Evolutionary conservation across 179 eudicot species (phyloP).

Genomic region (Beta macrorhiza): DNA sequence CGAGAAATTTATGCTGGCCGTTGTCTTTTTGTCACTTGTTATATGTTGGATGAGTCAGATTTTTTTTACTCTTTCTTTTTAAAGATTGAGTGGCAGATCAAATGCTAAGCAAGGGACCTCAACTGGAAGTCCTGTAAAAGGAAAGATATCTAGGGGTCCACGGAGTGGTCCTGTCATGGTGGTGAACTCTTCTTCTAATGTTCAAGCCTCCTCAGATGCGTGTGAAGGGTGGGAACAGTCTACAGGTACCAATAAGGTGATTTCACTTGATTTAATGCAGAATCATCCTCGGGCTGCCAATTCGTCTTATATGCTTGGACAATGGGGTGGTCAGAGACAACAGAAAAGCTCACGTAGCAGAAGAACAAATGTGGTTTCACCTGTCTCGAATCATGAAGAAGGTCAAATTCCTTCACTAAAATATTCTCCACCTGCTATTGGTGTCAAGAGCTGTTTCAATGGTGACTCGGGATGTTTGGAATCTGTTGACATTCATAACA

Average conservation of each 20-base stretch:
- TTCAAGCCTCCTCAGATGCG: constrained; percentile 44
- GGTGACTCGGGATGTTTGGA: constrained; percentile 43
- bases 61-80: neutral
- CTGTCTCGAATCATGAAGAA: constrained; percentile 68
- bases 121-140: constrained; percentile 49
- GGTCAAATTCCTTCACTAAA: constrained; percentile 48
- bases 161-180: constrained; percentile 50
- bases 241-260: constrained; percentile 40
- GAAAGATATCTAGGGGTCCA: constrained; percentile 63
- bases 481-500: constrained; percentile 37
- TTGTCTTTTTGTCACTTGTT: neutral
- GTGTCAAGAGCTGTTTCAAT: constrained; percentile 37
- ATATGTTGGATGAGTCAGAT: neutral
- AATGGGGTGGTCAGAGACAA: constrained; percentile 87
- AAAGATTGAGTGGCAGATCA: constrained; percentile 39
- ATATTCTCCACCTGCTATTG: constrained; percentile 52
- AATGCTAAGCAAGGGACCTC: constrained; percentile 36
- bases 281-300: constrained; percentile 34
- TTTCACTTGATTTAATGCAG: constrained; percentile 40
- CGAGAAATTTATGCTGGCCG: neutral
- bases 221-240: constrained; percentile 68
- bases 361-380: constrained; percentile 69
- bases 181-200: constrained; percentile 45
- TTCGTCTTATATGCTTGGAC: constrained; percentile 66
- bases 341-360: constrained; percentile 78